Evolutionary conservation across 805 yeast genomes (phyloP).

Genomic region (Suhomyces kilbournensis): DNA sequence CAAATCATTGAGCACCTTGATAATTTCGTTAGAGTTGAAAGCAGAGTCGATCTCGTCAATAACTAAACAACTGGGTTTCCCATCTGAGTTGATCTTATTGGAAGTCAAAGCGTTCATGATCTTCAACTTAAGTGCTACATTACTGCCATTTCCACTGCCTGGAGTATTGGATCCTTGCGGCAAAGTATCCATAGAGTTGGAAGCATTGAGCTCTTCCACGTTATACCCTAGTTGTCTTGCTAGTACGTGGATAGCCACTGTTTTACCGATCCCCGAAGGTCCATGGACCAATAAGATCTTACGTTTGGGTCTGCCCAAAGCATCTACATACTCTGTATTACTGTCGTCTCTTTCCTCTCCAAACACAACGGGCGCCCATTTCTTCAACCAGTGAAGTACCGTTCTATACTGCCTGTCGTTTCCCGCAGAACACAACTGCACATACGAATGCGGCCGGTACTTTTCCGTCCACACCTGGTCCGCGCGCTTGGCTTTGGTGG

Average conservation of each 20-base stretch:
- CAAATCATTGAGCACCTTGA: constrained; percentile 55
- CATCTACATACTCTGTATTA: constrained; percentile 18
- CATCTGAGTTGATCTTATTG: constrained; percentile 58
- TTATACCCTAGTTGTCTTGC: constrained; percentile 81
- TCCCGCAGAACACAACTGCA: constrained; percentile 44
- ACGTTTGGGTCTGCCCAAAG: constrained; percentile 39
- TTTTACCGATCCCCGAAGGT: constrained; percentile 92
- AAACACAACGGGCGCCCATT: constrained; percentile 36
- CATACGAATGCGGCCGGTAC: constrained; percentile 33
- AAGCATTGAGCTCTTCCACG: constrained; percentile 80
- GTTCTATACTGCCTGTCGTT: constrained; percentile 40
- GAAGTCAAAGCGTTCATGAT: constrained; percentile 56
- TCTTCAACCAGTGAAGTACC: constrained; percentile 39
- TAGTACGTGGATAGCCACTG: constrained; percentile 80
- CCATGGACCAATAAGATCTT: constrained; percentile 79
- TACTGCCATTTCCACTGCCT: constrained; percentile 16
- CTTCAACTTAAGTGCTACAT: constrained; percentile 32
- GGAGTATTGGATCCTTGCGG: constrained; percentile 21
- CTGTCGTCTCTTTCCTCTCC: constrained; percentile 14
- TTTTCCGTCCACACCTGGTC: constrained; percentile 37
- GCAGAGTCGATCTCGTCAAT: constrained; percentile 81
- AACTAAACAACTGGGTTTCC: constrained; percentile 75
- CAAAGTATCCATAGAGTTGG: constrained; percentile 38
- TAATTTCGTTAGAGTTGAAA: constrained; percentile 35
- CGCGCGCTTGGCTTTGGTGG: neutral